Base-by-base conservation (phyloP, 805 yeast genomes). In the Cyberlindnera xylosilytica region DNA sequence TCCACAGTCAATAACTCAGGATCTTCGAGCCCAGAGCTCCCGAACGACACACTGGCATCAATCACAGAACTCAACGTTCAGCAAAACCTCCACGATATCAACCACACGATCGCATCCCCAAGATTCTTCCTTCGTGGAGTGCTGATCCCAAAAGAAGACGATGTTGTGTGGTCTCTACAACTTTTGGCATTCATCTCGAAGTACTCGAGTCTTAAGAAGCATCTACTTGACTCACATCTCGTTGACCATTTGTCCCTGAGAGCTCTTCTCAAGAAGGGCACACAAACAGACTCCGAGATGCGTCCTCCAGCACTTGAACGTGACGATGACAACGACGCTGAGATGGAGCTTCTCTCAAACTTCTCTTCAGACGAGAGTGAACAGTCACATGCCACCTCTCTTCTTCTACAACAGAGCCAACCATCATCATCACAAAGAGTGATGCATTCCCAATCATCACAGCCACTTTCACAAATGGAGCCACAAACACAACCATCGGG, bases 91-190 rank as follows among this genome's bases (percentile, higher is more conserved):
- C 51, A 52, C 22, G 54, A 50, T 30, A 44, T 49, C 40, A 58
- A 47, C 50, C 49, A 46, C 49, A 58, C 47, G 1, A 61, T 67
- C 8, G 52, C 65, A 7, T 60, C 66, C 2, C 86, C 86, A 18
- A 68, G 87, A 39, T 63, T 64, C 19, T 81, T 81, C 53, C 62
- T 69, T 36, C 65, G 83, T 32, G 95, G 96, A 2, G 79, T 81
- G 18, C 73, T 90, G n/a, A 75, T 89, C 6, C 97, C 97, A 1
- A 76, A 87, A 43, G 95, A 87, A 49, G 97, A 91, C 60, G 99
- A 91, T 58, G 87, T 91, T 15, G 81, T 88, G 28, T 89, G 97
- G 96, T 84, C 96, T 4, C 69, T 91, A 41, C 98, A 91, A 62
- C 72, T 93, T 17, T 64, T 93, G 38, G 98, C 98, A 12, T 91